phyloP scores from a whole-genome alignment of 306 rosid genomes.

The Prunus padus region DNA sequence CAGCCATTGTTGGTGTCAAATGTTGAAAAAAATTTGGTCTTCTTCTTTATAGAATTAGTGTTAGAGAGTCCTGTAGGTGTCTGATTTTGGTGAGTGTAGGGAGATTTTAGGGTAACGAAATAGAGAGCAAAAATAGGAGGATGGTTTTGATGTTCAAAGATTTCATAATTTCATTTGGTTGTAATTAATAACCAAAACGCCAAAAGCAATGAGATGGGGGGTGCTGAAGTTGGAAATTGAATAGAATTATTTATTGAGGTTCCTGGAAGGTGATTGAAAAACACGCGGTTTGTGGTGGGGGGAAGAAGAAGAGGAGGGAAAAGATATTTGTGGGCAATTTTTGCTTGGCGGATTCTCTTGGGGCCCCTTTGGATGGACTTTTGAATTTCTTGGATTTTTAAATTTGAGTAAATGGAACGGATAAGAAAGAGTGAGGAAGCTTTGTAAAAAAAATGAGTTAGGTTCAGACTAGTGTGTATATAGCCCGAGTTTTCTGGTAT shows the following conservation, averaged over 20 bases:
- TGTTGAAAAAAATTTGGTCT: too few species aligned
- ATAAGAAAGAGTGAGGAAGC: constrained; percentile 8
- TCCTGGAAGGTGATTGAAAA: constrained; percentile 4
- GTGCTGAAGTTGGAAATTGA: background rate
- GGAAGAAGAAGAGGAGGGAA: background rate
- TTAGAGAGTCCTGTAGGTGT: too few species aligned
- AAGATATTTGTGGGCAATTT: background rate
- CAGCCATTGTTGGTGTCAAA: constrained; percentile 64
- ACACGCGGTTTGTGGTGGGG: constrained; percentile 56
- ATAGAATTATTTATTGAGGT: background rate
- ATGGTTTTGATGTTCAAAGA: background rate
- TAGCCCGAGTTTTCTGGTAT: too few species aligned
- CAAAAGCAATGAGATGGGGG: background rate
- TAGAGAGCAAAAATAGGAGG: background rate
- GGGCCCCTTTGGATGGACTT: background rate
- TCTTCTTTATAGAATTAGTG: too few species aligned
- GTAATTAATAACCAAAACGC: background rate
- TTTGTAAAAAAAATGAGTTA: too few species aligned
- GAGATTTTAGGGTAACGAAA: background rate
- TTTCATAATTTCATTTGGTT: background rate
- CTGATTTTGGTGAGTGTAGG: background rate
- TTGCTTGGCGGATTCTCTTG: background rate
- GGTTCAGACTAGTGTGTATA: too few species aligned
- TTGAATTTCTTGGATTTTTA: background rate
- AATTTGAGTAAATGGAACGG: background rate